These are phyloP conservation scores for Ophiosphaerella herpotricha DNA, from an alignment of 2,329 filamentous ascomycete species.

Conservation along the genomic window DNA sequence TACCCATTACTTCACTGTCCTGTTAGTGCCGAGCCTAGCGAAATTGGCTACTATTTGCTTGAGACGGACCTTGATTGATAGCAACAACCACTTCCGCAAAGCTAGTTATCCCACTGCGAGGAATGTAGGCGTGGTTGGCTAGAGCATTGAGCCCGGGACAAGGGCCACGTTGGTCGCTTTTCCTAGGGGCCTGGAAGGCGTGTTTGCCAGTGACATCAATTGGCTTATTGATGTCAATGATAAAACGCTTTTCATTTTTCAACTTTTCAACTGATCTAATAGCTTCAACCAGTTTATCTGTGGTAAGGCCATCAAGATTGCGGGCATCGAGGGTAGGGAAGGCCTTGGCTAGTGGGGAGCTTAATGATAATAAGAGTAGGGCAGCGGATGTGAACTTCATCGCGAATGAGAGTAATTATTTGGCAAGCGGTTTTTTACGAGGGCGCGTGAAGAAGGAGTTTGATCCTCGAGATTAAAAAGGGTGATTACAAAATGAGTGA, in stretches of 20 bases:
- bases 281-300: conserved; percentile 17
- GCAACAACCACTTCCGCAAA: conserved; percentile 50
- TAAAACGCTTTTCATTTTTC: conserved; percentile 14
- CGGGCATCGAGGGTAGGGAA: conserved; percentile 16
- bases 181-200: conserved; percentile 41
- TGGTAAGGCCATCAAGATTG: conserved; percentile 8
- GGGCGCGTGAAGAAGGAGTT: too few relatives aligned
- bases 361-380: conserved; percentile 13
- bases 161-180: conserved; percentile 48
- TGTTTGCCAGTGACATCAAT: conserved; percentile 26
- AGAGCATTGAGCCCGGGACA: conserved; percentile 50
- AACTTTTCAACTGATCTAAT: conserved; percentile 14
- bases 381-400: conserved; percentile 20
- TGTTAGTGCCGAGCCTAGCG: neutral
- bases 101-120: conserved; percentile 45
- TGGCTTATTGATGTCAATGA: conserved; percentile 30
- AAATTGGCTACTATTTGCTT: neutral
- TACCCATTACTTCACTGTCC: conserved; percentile 45
- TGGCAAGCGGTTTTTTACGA: too few relatives aligned
- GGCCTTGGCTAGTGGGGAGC: conserved; percentile 7
- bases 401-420: neutral
- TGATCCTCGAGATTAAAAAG: neutral
- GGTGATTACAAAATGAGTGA: too few relatives aligned
- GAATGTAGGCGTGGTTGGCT: conserved; percentile 45
- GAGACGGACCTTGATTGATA: conserved; percentile 46